A percentile compares a stretch with the other conserved stretches of the same genome.
Evolutionary conservation across 345 rosid genomes (phyloP).

Genomic region (Murraya paniculata): DNA sequence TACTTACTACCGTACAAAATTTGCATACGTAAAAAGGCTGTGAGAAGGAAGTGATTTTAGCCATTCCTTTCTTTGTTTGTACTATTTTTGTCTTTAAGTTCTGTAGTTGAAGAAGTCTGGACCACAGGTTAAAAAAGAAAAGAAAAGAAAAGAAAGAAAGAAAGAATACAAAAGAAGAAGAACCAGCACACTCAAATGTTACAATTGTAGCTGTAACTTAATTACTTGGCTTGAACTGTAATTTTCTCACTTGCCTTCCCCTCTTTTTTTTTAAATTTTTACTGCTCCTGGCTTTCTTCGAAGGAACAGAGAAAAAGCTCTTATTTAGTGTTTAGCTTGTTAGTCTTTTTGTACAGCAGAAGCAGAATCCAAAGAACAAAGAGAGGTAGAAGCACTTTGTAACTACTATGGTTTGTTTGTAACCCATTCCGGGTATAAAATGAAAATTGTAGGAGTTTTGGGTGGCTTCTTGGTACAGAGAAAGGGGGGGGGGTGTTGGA

Average conservation of each 20-base stretch:
- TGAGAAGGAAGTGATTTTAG: constrained; percentile 47
- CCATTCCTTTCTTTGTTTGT: constrained; percentile 40
- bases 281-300: constrained; percentile 23
- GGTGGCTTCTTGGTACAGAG: background rate
- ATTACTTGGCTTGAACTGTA: constrained; percentile 19
- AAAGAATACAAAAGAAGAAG: constrained; percentile 2
- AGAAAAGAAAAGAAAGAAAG: constrained; percentile 1
- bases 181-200: constrained; percentile 4
- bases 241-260: constrained; percentile 5
- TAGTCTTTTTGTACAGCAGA: constrained; percentile 30
- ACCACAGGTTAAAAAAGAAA: constrained; percentile 35
- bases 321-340: constrained; percentile 21
- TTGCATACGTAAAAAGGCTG: constrained; percentile 40
- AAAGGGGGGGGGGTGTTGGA: background rate
- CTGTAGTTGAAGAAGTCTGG: constrained; percentile 33
- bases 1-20: constrained; percentile 49
- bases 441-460: background rate
- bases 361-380: background rate
- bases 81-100: constrained; percentile 30
- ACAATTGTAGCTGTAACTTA: constrained; percentile 32
- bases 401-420: constrained; percentile 10
- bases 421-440: constrained; percentile 9
- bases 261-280: background rate
- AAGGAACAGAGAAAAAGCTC: constrained; percentile 28
- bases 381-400: background rate